Base-by-base conservation (phyloP, 1,284 basidiomycete species). In the Albatrellus sp. region DNA sequence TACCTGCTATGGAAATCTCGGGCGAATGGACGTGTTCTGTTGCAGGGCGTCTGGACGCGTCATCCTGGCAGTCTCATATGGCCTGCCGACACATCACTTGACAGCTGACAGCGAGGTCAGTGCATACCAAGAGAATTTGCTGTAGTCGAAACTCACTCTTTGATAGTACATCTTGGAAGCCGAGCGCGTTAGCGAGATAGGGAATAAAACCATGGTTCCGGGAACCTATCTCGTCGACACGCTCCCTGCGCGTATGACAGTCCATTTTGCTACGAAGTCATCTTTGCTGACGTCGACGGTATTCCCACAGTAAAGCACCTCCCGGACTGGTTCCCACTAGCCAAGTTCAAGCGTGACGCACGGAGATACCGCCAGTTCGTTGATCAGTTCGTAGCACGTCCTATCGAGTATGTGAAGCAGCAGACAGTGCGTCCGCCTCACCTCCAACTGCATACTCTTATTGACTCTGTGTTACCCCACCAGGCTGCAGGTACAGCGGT, bases 201-300 rank as follows among this genome's bases (percentile, higher is more conserved):
- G 8, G 13, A 10, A 13, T 11, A 28, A 12, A 16, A 14, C n/a
- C 16, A 12, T 43, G n/a, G 12, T 19, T 3, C 41, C 41, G 7
- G 33, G 41, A 16, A 32, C 41, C n/a, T 24, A 14, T 11, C 41
- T 43, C 9, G 41, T 43, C n/a, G 29, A 43, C 41, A 11, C 24
- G 10, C 19, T 36, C 3, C 41, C 41, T 7, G 7, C 10, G 14
- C 14, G 40, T 41, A 31, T 11, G 40, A 13, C n/a, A 14, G 7
- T 41, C 30, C 24, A 13, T 9, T 10, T n/a, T 9, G 17, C 9
- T 20, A 14, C 13, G 9, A 6, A 11, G 11, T 42, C 12, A 14
- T 7, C 24, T 29, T 29, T 41, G 4, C 30, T n/a, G 5, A 9
- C 24, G 2, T 29, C 8, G 11, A 30, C 7, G n/a, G 6, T 11